A percentile compares a stretch with the other conserved stretches of the same genome.
Evolutionary conservation across 768 basidiomycete species (phyloP).

Genomic region (Nidularia sp.): DNA sequence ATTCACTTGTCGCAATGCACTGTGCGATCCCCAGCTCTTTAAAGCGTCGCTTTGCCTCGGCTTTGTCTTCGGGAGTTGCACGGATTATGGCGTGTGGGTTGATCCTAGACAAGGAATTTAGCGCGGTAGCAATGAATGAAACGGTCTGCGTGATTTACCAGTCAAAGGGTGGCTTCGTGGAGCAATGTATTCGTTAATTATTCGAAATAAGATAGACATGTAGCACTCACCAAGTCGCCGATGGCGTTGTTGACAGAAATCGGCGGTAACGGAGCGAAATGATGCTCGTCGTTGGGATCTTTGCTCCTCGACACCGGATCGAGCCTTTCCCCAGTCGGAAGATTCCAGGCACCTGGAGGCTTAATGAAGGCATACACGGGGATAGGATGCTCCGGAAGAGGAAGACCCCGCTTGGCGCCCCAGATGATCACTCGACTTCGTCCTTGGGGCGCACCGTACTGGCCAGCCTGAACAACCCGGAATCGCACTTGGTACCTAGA

Average conservation of each 20-base stretch:
- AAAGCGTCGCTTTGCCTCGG: slow-evolving; percentile 28
- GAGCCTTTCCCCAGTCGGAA: slow-evolving; percentile 41
- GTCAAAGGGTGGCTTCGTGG: slow-evolving; percentile 52
- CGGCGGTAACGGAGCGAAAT: slow-evolving; percentile 56
- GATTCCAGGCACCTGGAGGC: slow-evolving; percentile 23
- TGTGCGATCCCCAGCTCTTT: slow-evolving; percentile 33
- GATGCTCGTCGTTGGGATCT: slow-evolving; percentile 30
- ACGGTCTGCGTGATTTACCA: slow-evolving; percentile 39
- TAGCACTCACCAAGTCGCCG: slow-evolving; percentile 37
- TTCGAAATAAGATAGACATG: too few relatives aligned
- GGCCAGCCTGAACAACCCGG: slow-evolving; percentile 63
- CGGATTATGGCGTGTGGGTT: slow-evolving; percentile 46
- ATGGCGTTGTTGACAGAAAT: slow-evolving; percentile 66
- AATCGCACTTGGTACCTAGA: slow-evolving; percentile 63
- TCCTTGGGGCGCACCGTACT: slow-evolving; percentile 71
- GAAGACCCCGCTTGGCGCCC: slow-evolving; percentile 54
- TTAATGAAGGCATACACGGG: slow-evolving; percentile 52
- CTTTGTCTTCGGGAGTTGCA: slow-evolving; percentile 24
- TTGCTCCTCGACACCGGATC: slow-evolving; percentile 40
- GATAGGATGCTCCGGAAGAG: slow-evolving; percentile 59
- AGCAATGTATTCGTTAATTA: too few relatives aligned
- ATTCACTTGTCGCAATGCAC: slow-evolving; percentile 32
- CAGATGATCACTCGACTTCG: slow-evolving; percentile 66
- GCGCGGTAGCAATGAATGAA: background rate
- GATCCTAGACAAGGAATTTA: slow-evolving; percentile 30